phyloP scores from a whole-genome alignment of 2,329 filamentous ascomycete species.

The Drechmeria coniospora region DNA sequence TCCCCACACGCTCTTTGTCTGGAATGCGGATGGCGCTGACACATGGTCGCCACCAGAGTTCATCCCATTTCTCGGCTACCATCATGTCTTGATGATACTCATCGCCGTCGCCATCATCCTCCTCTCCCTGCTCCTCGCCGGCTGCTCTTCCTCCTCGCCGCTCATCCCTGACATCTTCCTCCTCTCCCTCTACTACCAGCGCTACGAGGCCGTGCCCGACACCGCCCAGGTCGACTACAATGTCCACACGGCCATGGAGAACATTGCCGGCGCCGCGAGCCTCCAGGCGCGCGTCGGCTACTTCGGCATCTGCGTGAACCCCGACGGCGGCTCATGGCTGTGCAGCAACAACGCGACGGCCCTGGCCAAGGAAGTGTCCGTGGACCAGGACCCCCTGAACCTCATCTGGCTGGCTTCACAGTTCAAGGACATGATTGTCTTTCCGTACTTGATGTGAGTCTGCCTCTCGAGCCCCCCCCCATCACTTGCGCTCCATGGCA shows the following conservation, averaged over 20 bases:
- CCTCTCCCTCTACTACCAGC: conserved; percentile 91
- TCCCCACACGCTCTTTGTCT: not conserved
- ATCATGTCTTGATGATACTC: conserved; percentile 92
- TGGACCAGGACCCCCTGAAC: conserved; percentile 92
- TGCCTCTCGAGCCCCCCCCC: too few species aligned
- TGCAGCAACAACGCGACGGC: conserved; percentile 96
- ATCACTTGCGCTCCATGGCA: too few species aligned
- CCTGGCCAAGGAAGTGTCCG: conserved; percentile 71
- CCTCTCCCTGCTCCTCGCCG: conserved; percentile 81
- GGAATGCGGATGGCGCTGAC: conserved; percentile 1
- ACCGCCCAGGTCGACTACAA: conserved; percentile 84
- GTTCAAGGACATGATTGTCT: conserved; percentile 97
- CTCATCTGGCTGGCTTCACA: conserved; percentile 93
- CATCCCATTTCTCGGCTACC: conserved; percentile 55
- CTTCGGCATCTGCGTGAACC: conserved; percentile 93
- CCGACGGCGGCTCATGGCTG: conserved; percentile 77
- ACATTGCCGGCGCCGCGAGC: conserved; percentile 72
- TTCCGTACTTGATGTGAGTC: conserved; percentile 83
- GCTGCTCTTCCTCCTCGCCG: conserved; percentile 91
- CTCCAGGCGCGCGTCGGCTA: conserved; percentile 90
- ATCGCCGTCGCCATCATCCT: conserved; percentile 89
- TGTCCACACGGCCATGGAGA: conserved; percentile 69
- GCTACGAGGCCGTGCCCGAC: conserved; percentile 67
- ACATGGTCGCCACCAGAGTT: conserved; percentile 28
- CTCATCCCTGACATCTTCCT: conserved; percentile 93